These are phyloP conservation scores for Cyanophora paradoxa DNA, from an alignment of 78 protist genomes.

Conservation along the genomic window DNA sequence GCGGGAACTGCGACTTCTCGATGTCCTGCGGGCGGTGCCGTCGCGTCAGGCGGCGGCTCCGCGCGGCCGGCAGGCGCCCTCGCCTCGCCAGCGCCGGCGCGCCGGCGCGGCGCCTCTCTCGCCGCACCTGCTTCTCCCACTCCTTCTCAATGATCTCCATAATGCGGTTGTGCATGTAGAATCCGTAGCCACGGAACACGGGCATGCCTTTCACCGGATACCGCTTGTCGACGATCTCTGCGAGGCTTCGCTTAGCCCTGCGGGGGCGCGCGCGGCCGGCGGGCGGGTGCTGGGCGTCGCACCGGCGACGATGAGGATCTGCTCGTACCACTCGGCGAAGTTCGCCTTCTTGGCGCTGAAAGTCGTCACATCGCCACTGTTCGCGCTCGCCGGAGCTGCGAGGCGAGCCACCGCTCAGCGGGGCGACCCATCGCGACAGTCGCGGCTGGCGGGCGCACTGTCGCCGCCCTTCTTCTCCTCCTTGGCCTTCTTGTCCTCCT, in stretches of 20 bases:
- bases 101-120: not conserved
- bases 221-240: constrained; percentile 37
- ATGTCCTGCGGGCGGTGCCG: constrained; percentile 54
- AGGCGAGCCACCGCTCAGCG: too few species aligned
- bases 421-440: too few species aligned
- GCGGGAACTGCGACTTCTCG: constrained; percentile 85
- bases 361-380: not conserved
- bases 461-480: constrained; percentile 8
- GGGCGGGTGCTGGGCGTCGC: too few species aligned
- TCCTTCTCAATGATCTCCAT: not conserved
- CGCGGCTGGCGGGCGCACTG: too few species aligned
- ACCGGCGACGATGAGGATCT: too few species aligned
- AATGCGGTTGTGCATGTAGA: not conserved
- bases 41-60: not conserved
- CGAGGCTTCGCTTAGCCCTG: too few species aligned
- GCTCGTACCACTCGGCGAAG: constrained; percentile 28
- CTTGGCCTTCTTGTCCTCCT: not conserved
- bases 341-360: constrained; percentile 16
- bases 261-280: too few species aligned
- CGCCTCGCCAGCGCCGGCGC: constrained; percentile 26
- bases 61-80: not conserved
- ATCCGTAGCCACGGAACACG: constrained; percentile 27
- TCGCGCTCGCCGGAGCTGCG: constrained; percentile 3
- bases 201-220: constrained; percentile 45
- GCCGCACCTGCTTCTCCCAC: constrained; percentile 14